phyloP scores from a whole-genome alignment of 176 grass and related monocot species.

The Pontederia crassipes region DNA sequence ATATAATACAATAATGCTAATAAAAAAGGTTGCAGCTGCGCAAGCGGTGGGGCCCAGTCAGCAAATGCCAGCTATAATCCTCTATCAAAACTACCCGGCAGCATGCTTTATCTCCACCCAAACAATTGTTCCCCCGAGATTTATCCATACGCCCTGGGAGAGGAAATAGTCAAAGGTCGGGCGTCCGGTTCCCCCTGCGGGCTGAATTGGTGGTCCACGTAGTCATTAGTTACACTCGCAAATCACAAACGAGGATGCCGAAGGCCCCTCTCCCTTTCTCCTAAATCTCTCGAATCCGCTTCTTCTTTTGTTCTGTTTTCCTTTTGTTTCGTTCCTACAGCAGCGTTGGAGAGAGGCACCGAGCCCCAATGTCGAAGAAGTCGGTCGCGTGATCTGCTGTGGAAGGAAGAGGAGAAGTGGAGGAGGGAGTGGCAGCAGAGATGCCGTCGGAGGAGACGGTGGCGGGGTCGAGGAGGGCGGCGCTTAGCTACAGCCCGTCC shows the following conservation, averaged over 20 bases:
- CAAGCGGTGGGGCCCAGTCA: constrained; percentile 19
- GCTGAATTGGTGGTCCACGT: not conserved
- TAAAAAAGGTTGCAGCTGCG: not conserved
- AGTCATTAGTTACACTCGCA: too few relatives aligned
- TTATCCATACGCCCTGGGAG: not conserved
- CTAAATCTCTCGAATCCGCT: constrained; percentile 21
- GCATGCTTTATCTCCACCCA: not conserved
- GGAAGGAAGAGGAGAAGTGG: constrained; percentile 9
- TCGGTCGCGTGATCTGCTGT: not conserved
- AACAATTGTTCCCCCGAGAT: not conserved
- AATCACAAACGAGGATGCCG: constrained; percentile 16
- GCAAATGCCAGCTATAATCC: constrained; percentile 39
- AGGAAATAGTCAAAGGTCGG: not conserved
- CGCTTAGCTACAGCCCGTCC: constrained; percentile 29
- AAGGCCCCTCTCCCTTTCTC: constrained; percentile 15
- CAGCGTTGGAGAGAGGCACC: not conserved
- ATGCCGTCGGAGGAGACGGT: constrained; percentile 43
- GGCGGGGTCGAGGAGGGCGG: constrained; percentile 33
- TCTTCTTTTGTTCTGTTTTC: not conserved
- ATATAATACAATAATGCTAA: not conserved
- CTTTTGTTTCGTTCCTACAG: not conserved
- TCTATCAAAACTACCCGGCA: not conserved
- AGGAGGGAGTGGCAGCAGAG: not conserved
- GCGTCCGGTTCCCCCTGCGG: not conserved
- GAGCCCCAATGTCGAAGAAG: constrained; percentile 8